These are phyloP conservation scores for Lactarius hatsudake DNA, from an alignment of 768 basidiomycete genomes.

Conservation along the genomic window DNA sequence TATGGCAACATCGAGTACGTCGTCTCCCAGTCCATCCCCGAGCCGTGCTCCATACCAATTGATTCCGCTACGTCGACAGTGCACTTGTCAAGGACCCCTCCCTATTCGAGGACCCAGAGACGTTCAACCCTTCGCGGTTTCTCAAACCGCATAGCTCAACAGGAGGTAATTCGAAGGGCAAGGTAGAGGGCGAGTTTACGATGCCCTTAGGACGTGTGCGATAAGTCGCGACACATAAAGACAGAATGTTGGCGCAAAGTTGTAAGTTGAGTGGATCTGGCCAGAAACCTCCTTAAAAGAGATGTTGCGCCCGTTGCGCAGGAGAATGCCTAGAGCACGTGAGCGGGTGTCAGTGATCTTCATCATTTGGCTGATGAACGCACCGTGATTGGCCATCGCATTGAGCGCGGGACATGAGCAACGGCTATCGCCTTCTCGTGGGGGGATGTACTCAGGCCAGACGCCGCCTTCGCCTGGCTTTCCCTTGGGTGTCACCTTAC, in stretches of 20 bases:
- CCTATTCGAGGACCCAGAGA: slow-evolving; percentile 28
- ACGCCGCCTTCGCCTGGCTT: slow-evolving; percentile 54
- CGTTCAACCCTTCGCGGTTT: slow-evolving; percentile 32
- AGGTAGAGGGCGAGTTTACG: slow-evolving; percentile 22
- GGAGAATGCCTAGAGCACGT: slow-evolving; percentile 37
- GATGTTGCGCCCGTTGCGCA: slow-evolving; percentile 70
- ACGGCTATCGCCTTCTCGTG: slow-evolving; percentile 63
- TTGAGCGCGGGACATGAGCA: slow-evolving; percentile 75
- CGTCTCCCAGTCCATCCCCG: background rate
- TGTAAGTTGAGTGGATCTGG: slow-evolving; percentile 56
- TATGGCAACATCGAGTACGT: slow-evolving; percentile 19
- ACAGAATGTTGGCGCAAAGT: slow-evolving; percentile 67
- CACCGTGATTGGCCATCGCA: slow-evolving; percentile 82
- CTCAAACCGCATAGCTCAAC: slow-evolving; percentile 9
- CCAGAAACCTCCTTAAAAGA: slow-evolving; percentile 49
- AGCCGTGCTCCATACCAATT: background rate
- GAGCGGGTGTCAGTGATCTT: background rate
- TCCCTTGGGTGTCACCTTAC: slow-evolving; percentile 54
- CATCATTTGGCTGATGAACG: background rate
- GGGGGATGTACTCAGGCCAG: slow-evolving; percentile 66
- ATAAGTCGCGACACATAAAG: slow-evolving; percentile 61
- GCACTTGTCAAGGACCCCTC: slow-evolving; percentile 26
- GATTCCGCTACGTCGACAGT: slow-evolving; percentile 4
- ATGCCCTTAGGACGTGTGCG: slow-evolving; percentile 40
- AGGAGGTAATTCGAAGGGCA: slow-evolving; percentile 12